Evolutionary conservation across 2,329 filamentous ascomycete species (phyloP), one percentile per base, ranked within the genome.

Genomic region (Epichloe typhina): DNA sequence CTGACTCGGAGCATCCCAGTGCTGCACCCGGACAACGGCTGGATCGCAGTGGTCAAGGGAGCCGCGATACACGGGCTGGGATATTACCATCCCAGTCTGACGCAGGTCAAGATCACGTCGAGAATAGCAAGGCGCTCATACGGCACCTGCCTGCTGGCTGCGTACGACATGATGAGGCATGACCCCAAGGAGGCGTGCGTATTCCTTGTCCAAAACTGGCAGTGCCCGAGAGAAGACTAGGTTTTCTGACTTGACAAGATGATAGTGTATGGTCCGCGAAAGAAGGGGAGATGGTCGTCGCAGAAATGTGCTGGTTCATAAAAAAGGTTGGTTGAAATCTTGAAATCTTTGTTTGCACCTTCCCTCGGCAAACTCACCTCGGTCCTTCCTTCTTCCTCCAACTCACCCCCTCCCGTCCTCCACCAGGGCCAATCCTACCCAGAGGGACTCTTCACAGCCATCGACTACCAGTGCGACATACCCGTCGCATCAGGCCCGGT

Each of bases 41-140:
- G 74, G 74, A 66, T 67, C 1, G 71, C 74, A 1, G 72, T 77
- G 5, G 72, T 74, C 2, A 70, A 71, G 36, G 75, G 75, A 6
- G 75, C 75, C 13, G 71, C 72, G 5, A 72, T 75, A 21, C 64
- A 68, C 47, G 66, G 66, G 3, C 59, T 69, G 11, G 58, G 61
- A 15, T 62, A 59, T 17, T 63, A 64, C 40, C 56, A 61, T 36
- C 62, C 64, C 3, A 52, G 52, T 6, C 43, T 62, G 53, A 58
- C 58, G 2, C 58, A 61, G 11, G 57, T 68, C 1, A 59, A 59
- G 23, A 59, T 69, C 40, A 59, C 62, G 19, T 68, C 66, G 39
- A 62, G 66, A 43, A 59, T 69, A 36, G 66, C 66, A 15, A 62
- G 66, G 46, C 58, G 61, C 46, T 69, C 66, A 7, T 69, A 67